Evolutionary conservation across 148 eudicot species (phyloP), one percentile per base, ranked within the genome.

Genomic region (Nepenthes gracilis): DNA sequence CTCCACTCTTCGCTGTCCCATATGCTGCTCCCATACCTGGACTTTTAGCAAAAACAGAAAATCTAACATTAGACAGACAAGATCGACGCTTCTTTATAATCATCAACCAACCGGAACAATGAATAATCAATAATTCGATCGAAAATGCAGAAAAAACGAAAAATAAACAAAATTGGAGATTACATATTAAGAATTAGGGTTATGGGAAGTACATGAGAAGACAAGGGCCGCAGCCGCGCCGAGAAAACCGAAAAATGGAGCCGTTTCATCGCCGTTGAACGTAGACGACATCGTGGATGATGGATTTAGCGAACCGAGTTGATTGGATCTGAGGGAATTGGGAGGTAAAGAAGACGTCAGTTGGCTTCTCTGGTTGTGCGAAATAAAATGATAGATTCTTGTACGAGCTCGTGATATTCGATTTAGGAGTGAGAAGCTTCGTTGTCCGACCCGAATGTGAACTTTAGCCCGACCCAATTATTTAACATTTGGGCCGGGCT

Each of bases 201-300:
- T 15, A n/a, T 15, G 50, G 67, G 33, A 32, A 2, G 43, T 64
- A 64, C 67, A 64, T n/a, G 67, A 64, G 67, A 64, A 64, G 67
- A 64, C 67, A 52, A 64, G 67, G 14, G 67, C 67, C 1, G 67
- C 67, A 34, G 67, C 67, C 13, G 67, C 67, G 35, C 67, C 67
- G 33, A 64, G 67, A 35, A 64, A 64, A 14, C 67, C 67, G 32
- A 64, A 64, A 60, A 64, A 64, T 23, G 67, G 67, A 8, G 67
- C 67, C 23, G 67, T 64, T 45, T 64, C 67, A 64, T 64, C 67
- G 67, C 67, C 67, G 60, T 55, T 64, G 67, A 64, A 64, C 36
- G 50, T 38, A 13, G 62, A 35, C 2, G 67, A 23, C 67, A 64
- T 64, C 34, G 34, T 52, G 2, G 58, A 9, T 8, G 58, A 35